These are phyloP conservation scores for Phytophthora sansomeana DNA, from an alignment of 352 stramenopile species.

Conservation along the genomic window DNA sequence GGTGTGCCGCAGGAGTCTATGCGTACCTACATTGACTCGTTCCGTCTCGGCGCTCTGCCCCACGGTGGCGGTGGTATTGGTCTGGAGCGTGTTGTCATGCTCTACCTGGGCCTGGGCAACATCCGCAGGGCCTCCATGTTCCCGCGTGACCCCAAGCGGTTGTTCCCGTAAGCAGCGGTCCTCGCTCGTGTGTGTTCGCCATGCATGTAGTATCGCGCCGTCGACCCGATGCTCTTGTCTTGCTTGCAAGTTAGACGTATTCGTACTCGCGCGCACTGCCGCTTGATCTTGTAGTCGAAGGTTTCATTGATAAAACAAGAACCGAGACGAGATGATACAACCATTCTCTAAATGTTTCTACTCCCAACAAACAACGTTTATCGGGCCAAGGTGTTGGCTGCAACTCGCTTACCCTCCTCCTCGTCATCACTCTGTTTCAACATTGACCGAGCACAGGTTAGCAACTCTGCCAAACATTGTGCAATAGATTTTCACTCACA, in stretches of 20 bases:
- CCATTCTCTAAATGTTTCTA: no score
- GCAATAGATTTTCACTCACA: slow-evolving; percentile 26
- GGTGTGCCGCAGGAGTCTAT: slow-evolving; percentile 92
- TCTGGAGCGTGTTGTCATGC: slow-evolving; percentile 99
- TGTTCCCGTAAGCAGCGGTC: slow-evolving; percentile 69
- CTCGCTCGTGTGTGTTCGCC: slow-evolving; percentile 6
- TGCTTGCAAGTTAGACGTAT: slow-evolving; percentile 9
- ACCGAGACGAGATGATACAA: slow-evolving; percentile 19
- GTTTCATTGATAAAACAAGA: slow-evolving; percentile 29
- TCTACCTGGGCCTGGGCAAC: slow-evolving; percentile 99
- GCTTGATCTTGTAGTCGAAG: slow-evolving; percentile 17
- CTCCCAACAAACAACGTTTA: no score
- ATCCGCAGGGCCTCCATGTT: slow-evolving; percentile 99
- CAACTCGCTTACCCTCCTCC: background rate
- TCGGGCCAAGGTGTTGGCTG: no score
- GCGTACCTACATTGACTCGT: slow-evolving; percentile 98
- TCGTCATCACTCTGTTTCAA: slow-evolving; percentile 30
- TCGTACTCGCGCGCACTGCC: slow-evolving; percentile 19
- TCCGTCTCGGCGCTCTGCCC: slow-evolving; percentile 98
- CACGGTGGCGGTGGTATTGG: slow-evolving; percentile 99
- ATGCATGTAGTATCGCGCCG: slow-evolving; percentile 25
- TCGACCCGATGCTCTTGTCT: slow-evolving; percentile 7
- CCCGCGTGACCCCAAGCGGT: slow-evolving; percentile 94
- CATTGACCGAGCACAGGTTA: background rate
- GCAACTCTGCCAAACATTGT: background rate